phyloP scores from a whole-genome alignment of 208 protist genomes.

The Endotrypanum monterogeii region DNA sequence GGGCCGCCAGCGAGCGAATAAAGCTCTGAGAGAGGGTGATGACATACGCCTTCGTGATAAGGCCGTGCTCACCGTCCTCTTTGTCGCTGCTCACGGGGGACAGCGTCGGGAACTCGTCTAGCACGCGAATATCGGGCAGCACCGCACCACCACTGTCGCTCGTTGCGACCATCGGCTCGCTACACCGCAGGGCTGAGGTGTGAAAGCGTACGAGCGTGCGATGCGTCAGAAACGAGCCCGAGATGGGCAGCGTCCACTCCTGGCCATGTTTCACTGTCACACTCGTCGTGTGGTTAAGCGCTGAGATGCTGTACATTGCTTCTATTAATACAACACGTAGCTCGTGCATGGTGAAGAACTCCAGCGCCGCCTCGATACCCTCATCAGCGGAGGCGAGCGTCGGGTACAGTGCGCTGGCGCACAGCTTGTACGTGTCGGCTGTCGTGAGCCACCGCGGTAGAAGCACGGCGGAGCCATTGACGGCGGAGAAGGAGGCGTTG shows the following conservation, averaged over 20 bases:
- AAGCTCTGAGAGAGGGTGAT: constrained; percentile 55
- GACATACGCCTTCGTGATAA: constrained; percentile 32
- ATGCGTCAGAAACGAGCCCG: constrained; percentile 60
- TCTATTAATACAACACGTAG: constrained; percentile 49
- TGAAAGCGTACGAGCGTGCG: constrained; percentile 53
- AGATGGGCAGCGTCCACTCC: constrained; percentile 66
- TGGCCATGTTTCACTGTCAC: constrained; percentile 74
- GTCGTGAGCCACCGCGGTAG: constrained; percentile 48
- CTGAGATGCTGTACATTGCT: constrained; percentile 62
- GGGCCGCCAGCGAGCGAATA: constrained; percentile 40
- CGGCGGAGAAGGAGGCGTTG: constrained; percentile 46
- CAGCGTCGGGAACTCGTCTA: constrained; percentile 48
- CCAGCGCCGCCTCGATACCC: constrained; percentile 52
- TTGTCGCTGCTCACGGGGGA: constrained; percentile 41
- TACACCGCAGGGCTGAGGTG: constrained; percentile 39
- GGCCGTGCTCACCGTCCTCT: constrained; percentile 6
- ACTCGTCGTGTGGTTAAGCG: constrained; percentile 55
- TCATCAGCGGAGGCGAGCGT: constrained; percentile 27
- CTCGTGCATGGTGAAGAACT: constrained; percentile 56
- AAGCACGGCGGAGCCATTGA: constrained; percentile 59
- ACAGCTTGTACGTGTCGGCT: constrained; percentile 59
- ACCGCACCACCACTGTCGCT: constrained; percentile 1
- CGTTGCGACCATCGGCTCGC: constrained; percentile 39
- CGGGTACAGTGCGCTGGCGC: constrained; percentile 60
- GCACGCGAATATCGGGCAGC: constrained; percentile 39